Conservation (phyloP, 345 rosid genomes). For the Jatropha curcas region DNA sequence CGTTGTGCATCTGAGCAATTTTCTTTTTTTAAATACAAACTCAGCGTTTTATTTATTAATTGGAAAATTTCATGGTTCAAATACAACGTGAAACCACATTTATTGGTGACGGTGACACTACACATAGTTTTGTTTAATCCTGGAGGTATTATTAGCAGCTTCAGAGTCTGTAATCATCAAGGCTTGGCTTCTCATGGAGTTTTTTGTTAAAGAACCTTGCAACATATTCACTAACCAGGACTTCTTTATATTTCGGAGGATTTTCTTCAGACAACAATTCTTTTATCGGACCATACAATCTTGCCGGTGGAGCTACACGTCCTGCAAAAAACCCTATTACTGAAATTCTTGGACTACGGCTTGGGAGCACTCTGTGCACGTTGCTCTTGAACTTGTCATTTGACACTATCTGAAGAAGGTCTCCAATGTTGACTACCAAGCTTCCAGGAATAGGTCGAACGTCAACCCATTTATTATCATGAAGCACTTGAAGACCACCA, state of each 20-base stretch:
- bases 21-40: no score
- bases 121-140: no score
- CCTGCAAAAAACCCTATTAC: constrained; percentile 25
- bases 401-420: constrained; percentile 30
- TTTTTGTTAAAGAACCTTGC: constrained; percentile 12
- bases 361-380: constrained; percentile 20
- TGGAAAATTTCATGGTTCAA: no score
- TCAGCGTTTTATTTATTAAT: no score
- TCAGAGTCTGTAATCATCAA: constrained; percentile 16
- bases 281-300: constrained; percentile 27
- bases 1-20: no score
- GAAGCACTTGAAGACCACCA: constrained; percentile 42
- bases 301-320: constrained; percentile 1
- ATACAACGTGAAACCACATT: no score
- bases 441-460: constrained; percentile 25
- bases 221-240: constrained; percentile 18
- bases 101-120: no score
- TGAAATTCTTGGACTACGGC: constrained; percentile 12
- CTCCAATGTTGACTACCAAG: constrained; percentile 33
- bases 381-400: constrained; percentile 28
- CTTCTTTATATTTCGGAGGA: constrained; percentile 29
- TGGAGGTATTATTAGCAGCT: background rate
- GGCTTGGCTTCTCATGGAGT: constrained; percentile 21
- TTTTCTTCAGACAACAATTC: constrained; percentile 33
- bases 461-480: constrained; percentile 33